These are phyloP conservation scores for Dioszegia aurantiaca DNA, from an alignment of 768 basidiomycete genomes.

Conservation along the genomic window DNA sequence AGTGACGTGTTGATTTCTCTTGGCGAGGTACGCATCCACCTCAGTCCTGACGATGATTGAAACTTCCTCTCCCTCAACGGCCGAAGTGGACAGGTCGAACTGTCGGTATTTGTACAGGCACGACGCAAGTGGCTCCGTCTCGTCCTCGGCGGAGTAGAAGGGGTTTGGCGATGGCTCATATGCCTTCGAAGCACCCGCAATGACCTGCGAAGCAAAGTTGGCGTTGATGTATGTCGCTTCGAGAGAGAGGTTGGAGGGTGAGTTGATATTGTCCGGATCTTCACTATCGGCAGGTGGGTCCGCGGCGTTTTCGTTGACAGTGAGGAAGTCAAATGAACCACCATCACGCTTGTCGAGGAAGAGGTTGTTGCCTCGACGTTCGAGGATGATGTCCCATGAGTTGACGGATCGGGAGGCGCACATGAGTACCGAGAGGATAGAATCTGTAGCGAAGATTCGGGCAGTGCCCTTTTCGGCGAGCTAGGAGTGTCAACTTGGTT, in stretches of 20 bases:
- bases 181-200: slow-evolving; percentile 59
- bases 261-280: slow-evolving; percentile 75
- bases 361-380: slow-evolving; percentile 85
- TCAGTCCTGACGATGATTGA: slow-evolving; percentile 93
- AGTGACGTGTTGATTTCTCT: slow-evolving; percentile 70
- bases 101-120: slow-evolving; percentile 95
- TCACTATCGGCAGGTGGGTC: slow-evolving; percentile 78
- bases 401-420: slow-evolving; percentile 90
- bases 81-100: slow-evolving; percentile 65
- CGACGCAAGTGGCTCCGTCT: slow-evolving; percentile 90
- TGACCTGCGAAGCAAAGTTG: slow-evolving; percentile 95
- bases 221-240: slow-evolving; percentile 99
- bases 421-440: slow-evolving; percentile 93
- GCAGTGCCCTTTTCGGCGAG: slow-evolving; percentile 76
- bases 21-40: slow-evolving; percentile 77
- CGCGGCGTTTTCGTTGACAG: slow-evolving; percentile 96
- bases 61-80: slow-evolving; percentile 67
- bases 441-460: slow-evolving; percentile 83
- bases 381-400: slow-evolving; percentile 97
- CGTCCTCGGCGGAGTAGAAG: slow-evolving; percentile 81
- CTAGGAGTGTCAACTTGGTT: slow-evolving; percentile 53
- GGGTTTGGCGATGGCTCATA: slow-evolving; percentile 87
- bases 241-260: slow-evolving; percentile 85
- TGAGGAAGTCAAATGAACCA: slow-evolving; percentile 91
- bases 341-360: slow-evolving; percentile 94